These are phyloP conservation scores for Kodamaea fungicola DNA, from an alignment of 1,139 yeast species.

Conservation along the genomic window DNA sequence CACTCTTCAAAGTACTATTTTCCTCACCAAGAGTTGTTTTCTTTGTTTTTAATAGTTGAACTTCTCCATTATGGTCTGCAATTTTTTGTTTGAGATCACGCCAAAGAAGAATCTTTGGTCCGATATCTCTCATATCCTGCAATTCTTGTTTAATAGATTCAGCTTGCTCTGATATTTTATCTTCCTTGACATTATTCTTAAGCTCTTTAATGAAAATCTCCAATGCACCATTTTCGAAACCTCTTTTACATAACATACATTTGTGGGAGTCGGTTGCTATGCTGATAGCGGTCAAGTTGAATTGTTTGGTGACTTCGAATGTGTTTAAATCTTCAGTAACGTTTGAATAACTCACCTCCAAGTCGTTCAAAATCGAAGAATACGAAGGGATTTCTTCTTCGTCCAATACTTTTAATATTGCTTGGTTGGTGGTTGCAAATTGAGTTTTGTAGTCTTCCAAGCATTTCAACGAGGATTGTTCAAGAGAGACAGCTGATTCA, in stretches of 20 bases:
- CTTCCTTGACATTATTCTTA: slow-evolving; percentile 34
- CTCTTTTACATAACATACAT: slow-evolving; percentile 65
- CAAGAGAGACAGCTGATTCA: slow-evolving; percentile 13
- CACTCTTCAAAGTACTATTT: slow-evolving; percentile 14
- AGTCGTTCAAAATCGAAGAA: slow-evolving; percentile 46
- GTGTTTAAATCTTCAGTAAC: slow-evolving; percentile 63
- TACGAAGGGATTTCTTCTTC: slow-evolving; percentile 51
- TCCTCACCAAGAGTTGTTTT: slow-evolving; percentile 11
- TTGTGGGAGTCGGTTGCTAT: slow-evolving; percentile 52
- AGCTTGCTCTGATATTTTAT: slow-evolving; percentile 33
- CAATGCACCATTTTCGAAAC: slow-evolving; percentile 46
- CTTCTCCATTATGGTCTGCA: slow-evolving; percentile 7
- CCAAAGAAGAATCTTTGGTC: slow-evolving; percentile 25
- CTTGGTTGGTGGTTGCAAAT: slow-evolving; percentile 14
- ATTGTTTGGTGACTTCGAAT: slow-evolving; percentile 61
- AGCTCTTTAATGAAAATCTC: slow-evolving; percentile 30
- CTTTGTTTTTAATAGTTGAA: slow-evolving; percentile 12
- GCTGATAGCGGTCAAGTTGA: slow-evolving; percentile 60
- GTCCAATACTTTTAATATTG: slow-evolving; percentile 27
- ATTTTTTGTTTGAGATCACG: slow-evolving; percentile 16
- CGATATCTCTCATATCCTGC: slow-evolving; percentile 22
- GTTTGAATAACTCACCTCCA: slow-evolving; percentile 58
- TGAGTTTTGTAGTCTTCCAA: slow-evolving; percentile 15
- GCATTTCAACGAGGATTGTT: slow-evolving; percentile 12
- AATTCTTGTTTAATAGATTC: slow-evolving; percentile 29